These are phyloP conservation scores for Ophiognomonia clavigignenti-juglandacearum DNA, from an alignment of 2,329 filamentous ascomycete genomes.

Conservation along the genomic window DNA sequence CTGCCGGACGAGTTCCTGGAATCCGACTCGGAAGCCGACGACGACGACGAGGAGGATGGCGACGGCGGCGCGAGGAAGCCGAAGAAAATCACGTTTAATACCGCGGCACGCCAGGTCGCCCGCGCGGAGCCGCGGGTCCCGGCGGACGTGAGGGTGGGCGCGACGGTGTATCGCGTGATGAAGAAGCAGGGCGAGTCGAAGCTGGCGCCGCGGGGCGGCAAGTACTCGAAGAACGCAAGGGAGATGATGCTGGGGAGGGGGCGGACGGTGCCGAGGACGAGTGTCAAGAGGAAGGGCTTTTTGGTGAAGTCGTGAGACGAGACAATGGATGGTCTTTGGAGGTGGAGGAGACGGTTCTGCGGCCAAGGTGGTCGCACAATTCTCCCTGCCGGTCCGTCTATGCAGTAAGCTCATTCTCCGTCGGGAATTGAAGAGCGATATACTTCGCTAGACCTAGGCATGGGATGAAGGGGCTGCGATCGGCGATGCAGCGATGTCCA, in stretches of 20 bases:
- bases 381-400: no score
- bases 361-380: no score
- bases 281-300: constrained; percentile 35
- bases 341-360: no score
- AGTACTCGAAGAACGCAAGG: constrained; percentile 37
- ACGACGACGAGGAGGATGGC: constrained; percentile 16
- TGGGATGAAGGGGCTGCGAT: no score
- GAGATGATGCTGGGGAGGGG: constrained; percentile 41
- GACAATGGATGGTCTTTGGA: no score
- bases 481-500: no score
- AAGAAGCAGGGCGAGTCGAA: constrained; percentile 37
- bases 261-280: constrained; percentile 29
- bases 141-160: constrained; percentile 44
- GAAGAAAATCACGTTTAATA: constrained; percentile 41
- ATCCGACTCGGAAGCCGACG: constrained; percentile 41
- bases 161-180: constrained; percentile 49
- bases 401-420: no score
- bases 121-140: constrained; percentile 30
- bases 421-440: no score
- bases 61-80: constrained; percentile 20
- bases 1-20: constrained; percentile 53
- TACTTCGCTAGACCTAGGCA: no score
- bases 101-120: constrained; percentile 32
- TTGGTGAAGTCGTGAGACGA: constrained; percentile 27
- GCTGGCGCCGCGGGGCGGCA: constrained; percentile 44